Base-by-base conservation (phyloP, 2,329 filamentous ascomycete genomes). In the Apiospora marii region DNA sequence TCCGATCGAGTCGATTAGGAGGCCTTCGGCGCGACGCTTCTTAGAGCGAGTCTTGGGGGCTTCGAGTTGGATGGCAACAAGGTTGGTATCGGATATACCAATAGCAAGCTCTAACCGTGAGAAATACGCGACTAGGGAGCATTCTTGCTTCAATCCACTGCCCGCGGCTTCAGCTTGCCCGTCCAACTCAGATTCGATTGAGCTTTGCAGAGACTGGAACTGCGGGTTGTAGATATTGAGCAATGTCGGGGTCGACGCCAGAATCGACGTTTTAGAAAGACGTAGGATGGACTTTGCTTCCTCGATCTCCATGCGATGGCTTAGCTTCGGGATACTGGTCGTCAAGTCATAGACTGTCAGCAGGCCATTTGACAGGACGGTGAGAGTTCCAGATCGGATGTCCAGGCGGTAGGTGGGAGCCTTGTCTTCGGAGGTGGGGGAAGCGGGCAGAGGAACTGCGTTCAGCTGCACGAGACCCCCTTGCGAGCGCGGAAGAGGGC, bases 1-100 rank as follows among this genome's bases (percentile, higher is more conserved):
- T 1, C 92, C 92, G 71, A 95, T 89, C 0, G 93, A 92, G 78
- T 95, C 92, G 46, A 93, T 92, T 37, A 95, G 83, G 10, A 93
- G 84, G 12, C 92, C 91, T 70, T 90, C 87, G 0, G 85, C 83
- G 51, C 87, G 87, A 49, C 88, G 85, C 81, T 89, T 88, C 74
- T 85, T 88, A 73, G 85, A 85, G n/a, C 88, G 85, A 67, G 82
- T 84, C 77, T 87, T 87, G 1, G 90, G 90, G 1, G 88, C 87
- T 77, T 92, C 90, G n/a, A 92, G 83, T 77, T 94, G 92, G 70
- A 95, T 86, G 0, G 90, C 92, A 22, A 94, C 84, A 44, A 96
- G 83, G 64, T 90, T 87, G 61, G 88, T 87, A 44, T 89, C 89
- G n/a, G 87, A 82, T 8, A 95, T 82, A 3, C 89, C 92, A 27